Percentiles rank a stretch among this genome's conserved stretches.
Conservation (phyloP, 495 filamentous ascomycete species). For the Beverwykella pulmonaria region DNA sequence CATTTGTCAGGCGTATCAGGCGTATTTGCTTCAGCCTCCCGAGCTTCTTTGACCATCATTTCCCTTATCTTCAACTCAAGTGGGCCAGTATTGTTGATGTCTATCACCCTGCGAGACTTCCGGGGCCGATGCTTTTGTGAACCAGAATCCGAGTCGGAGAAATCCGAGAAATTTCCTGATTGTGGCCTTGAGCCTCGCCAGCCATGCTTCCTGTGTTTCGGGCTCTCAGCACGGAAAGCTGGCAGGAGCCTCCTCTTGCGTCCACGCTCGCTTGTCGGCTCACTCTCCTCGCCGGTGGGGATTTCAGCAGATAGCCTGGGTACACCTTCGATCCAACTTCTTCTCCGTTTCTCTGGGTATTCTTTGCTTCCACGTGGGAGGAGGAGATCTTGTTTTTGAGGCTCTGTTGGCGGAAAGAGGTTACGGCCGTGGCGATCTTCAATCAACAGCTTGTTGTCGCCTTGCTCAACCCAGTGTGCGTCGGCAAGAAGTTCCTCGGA, state of each 20-base stretch:
- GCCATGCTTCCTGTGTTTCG: slow-evolving; percentile 26
- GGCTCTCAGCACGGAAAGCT: slow-evolving; percentile 29
- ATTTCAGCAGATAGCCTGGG: slow-evolving; percentile 21
- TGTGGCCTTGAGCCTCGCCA: slow-evolving; percentile 19
- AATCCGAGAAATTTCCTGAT: slow-evolving; percentile 10
- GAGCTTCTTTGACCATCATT: slow-evolving; percentile 52
- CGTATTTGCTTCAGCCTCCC: slow-evolving; percentile 16
- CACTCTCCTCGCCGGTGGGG: slow-evolving; percentile 36
- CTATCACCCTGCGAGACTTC: background rate
- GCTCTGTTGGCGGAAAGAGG: slow-evolving; percentile 58
- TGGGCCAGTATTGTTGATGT: slow-evolving; percentile 52
- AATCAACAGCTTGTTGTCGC: slow-evolving; percentile 70
- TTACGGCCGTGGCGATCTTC: slow-evolving; percentile 72
- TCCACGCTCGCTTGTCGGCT: slow-evolving; percentile 32
- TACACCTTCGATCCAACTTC: slow-evolving; percentile 35
- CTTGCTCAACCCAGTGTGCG: slow-evolving; percentile 80
- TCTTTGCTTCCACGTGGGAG: slow-evolving; percentile 36
- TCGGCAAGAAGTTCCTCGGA: slow-evolving; percentile 84
- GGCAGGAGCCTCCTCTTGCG: slow-evolving; percentile 34
- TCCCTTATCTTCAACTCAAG: slow-evolving; percentile 70
- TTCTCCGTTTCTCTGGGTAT: slow-evolving; percentile 44
- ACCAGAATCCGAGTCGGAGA: slow-evolving; percentile 34
- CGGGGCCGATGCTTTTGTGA: slow-evolving; percentile 7
- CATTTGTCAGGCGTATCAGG: slow-evolving; percentile 47
- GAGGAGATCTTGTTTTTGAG: slow-evolving; percentile 23